Conservation (phyloP, 495 filamentous ascomycete species). For the Penicillium maclennaniae region DNA sequence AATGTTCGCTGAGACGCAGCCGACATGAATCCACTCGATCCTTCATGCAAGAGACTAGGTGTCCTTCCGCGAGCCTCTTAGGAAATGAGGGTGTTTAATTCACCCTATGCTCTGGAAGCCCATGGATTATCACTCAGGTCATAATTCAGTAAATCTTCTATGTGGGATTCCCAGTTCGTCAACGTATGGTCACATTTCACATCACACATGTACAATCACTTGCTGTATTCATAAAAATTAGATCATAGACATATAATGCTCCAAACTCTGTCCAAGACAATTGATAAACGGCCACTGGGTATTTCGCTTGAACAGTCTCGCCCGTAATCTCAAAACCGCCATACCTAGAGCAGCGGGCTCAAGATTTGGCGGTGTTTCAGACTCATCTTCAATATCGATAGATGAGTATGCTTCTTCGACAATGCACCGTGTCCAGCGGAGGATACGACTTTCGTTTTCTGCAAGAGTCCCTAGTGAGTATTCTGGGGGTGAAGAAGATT, state of each 20-base stretch:
- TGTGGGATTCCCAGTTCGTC: too few relatives aligned
- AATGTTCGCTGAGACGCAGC: too few relatives aligned
- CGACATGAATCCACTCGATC: too few relatives aligned
- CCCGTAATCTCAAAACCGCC: conserved; percentile 35
- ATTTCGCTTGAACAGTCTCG: conserved; percentile 36
- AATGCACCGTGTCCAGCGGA: conserved; percentile 38
- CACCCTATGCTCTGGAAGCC: too few relatives aligned
- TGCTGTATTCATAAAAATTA: conserved; percentile 5
- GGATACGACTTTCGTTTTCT: conserved; percentile 39
- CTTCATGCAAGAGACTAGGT: too few relatives aligned
- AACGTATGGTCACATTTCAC: background rate
- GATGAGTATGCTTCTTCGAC: conserved; percentile 38
- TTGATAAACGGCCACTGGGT: conserved; percentile 44
- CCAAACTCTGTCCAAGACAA: conserved; percentile 34
- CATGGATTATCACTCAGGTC: too few relatives aligned
- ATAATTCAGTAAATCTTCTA: too few relatives aligned
- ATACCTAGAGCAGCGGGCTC: conserved; percentile 29
- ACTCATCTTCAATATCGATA: conserved; percentile 32
- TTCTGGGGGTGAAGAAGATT: background rate
- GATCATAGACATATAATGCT: conserved; percentile 32
- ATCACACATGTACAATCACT: conserved; percentile 8
- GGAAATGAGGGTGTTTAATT: too few relatives aligned
- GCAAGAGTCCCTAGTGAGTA: background rate
- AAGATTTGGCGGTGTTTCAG: conserved; percentile 20
- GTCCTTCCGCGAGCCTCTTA: too few relatives aligned